phyloP scores from a whole-genome alignment of 2,329 filamentous ascomycete genomes.

The Aureobasidium sp. region DNA sequence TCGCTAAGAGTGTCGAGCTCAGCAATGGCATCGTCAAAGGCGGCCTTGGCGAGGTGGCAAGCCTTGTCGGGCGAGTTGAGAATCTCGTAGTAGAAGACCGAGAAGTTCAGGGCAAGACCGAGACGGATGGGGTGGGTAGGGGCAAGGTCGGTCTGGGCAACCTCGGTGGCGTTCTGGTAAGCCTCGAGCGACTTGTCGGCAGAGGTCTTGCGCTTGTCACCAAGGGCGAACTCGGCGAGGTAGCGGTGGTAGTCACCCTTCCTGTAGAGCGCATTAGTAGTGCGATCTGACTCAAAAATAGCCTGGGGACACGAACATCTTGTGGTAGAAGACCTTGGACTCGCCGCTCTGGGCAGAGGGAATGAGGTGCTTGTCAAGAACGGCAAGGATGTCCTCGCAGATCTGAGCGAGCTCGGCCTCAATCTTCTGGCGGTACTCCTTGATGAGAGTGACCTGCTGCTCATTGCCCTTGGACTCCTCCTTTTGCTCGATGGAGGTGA shows the following conservation, averaged over 20 bases:
- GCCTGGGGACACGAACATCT: slow-evolving; percentile 64
- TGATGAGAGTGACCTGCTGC: slow-evolving; percentile 81
- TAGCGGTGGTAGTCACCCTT: slow-evolving; percentile 99
- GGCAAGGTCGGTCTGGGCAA: slow-evolving; percentile 79
- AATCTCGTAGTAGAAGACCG: slow-evolving; percentile 99
- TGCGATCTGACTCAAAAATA: background rate
- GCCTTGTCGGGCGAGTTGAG: slow-evolving; percentile 96
- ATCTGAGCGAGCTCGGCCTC: slow-evolving; percentile 94
- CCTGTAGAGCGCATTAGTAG: slow-evolving; percentile 44
- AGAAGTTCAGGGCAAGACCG: slow-evolving; percentile 89
- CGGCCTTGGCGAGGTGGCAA: slow-evolving; percentile 94
- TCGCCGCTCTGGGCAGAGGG: slow-evolving; percentile 90
- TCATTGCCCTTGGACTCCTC: slow-evolving; percentile 98
- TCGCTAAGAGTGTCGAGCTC: slow-evolving; percentile 95
- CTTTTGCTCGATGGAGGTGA: slow-evolving; percentile 98
- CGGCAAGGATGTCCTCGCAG: slow-evolving; percentile 93
- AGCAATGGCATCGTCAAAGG: slow-evolving; percentile 94
- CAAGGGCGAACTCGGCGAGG: slow-evolving; percentile 90
- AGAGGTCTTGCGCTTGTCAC: slow-evolving; percentile 90
- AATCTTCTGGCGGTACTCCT: slow-evolving; percentile 98
- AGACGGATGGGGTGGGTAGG: slow-evolving; percentile 91
- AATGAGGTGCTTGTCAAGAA: slow-evolving; percentile 89
- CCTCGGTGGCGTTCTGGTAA: slow-evolving; percentile 90
- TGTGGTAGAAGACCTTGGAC: slow-evolving; percentile 99
- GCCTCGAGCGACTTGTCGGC: slow-evolving; percentile 92